A percentile compares a stretch with the other conserved stretches of the same genome.
These are phyloP conservation scores for Escallonia herrerae DNA, from an alignment of 129 eudicot species.

Conservation along the genomic window DNA sequence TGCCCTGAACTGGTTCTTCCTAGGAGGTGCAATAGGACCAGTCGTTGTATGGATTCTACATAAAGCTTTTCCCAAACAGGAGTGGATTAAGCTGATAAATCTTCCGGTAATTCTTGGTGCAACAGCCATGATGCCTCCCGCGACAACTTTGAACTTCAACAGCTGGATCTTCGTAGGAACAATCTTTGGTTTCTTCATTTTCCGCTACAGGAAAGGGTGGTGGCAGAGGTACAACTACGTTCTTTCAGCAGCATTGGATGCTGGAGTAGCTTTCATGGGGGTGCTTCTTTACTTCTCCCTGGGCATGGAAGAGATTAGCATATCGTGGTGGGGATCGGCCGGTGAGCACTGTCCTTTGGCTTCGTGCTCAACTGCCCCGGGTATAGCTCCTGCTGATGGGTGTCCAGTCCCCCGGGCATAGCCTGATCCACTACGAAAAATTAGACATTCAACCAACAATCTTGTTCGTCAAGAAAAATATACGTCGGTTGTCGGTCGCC, in stretches of 20 bases:
- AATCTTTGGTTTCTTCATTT: constrained; percentile 50
- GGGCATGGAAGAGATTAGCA: constrained; percentile 10
- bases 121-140: constrained; percentile 56
- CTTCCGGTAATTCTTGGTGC: constrained; percentile 58
- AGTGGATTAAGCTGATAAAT: constrained; percentile 54
- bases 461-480: too few relatives aligned
- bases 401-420: constrained; percentile 28
- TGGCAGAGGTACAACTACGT: constrained; percentile 80
- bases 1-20: constrained; percentile 53
- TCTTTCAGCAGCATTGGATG: constrained; percentile 74
- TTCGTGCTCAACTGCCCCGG: constrained; percentile 51
- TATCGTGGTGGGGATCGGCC: constrained; percentile 58
- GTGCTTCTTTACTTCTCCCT: constrained; percentile 48
- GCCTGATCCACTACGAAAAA: too few relatives aligned
- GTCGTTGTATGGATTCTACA: constrained; percentile 39
- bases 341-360: constrained; percentile 68
- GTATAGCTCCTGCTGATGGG: constrained; percentile 34
- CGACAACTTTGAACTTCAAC: constrained; percentile 45
- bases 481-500: too few relatives aligned
- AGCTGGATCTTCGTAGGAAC: constrained; percentile 58
- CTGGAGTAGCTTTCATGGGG: constrained; percentile 77
- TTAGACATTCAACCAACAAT: too few relatives aligned
- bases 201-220: constrained; percentile 56
- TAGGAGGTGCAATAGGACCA: constrained; percentile 54
- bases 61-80: constrained; percentile 42